Conservation (phyloP, 2,329 filamentous ascomycete species). For the Colletotrichum gloeosporioides region DNA sequence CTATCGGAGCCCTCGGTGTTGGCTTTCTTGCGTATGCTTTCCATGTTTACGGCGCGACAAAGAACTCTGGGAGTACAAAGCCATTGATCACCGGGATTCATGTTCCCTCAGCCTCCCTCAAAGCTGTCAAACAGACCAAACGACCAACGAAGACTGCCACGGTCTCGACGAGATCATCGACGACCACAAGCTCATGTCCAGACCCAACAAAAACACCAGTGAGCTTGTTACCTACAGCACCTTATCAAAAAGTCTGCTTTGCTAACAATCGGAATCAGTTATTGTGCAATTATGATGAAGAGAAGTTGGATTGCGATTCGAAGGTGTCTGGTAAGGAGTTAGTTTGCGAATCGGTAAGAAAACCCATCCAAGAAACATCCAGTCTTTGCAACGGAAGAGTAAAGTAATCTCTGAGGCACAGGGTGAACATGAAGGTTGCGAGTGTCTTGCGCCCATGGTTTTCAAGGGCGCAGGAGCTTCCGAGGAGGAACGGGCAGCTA, state of each 20-base stretch:
- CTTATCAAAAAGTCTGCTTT: too few species aligned
- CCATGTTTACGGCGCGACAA: background rate
- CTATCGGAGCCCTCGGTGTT: background rate
- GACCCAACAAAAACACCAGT: background rate
- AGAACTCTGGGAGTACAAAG: background rate
- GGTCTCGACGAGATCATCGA: background rate
- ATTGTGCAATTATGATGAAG: too few species aligned
- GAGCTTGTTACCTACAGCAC: too few species aligned
- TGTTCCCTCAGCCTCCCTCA: background rate
- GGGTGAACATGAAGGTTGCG: too few species aligned
- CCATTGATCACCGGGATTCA: background rate
- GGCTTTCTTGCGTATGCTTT: background rate
- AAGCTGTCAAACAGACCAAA: background rate
- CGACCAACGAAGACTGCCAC: background rate
- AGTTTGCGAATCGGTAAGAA: too few species aligned
- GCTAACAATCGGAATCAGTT: too few species aligned
- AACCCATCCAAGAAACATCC: too few species aligned
- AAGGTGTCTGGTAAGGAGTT: too few species aligned
- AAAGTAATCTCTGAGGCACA: too few species aligned
- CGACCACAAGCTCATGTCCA: background rate
- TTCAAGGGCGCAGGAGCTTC: background rate
- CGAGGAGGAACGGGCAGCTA: background rate
- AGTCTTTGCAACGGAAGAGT: too few species aligned
- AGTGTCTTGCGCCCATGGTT: too few species aligned
- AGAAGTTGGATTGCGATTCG: too few species aligned